Evolutionary conservation across 768 basidiomycete species (phyloP), one percentile per base, ranked within the genome.

Genomic region (Porphyrellus cyaneotinctus): DNA sequence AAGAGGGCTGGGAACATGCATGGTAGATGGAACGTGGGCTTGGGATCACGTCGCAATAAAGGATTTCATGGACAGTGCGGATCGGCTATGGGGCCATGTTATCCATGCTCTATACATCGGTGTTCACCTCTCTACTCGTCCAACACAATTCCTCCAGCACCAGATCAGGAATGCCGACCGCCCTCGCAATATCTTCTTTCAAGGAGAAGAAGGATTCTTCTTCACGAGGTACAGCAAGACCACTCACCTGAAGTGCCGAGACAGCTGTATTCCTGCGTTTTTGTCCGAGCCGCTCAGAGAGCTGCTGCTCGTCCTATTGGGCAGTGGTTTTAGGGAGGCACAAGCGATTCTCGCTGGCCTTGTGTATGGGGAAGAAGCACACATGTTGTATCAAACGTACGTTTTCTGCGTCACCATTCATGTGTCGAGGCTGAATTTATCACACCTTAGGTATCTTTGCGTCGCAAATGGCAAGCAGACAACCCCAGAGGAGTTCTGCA

Each of bases 141-240:
- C 23, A 1, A 35, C 36, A 0, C 51, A 56, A 23, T 56, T 53
- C 14, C 9, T 56, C 9, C 55, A 56, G 4, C 41, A 28, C 24
- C 51, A 56, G 18, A 13, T 56, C 12, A 12, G 47, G 2, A 56
- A 56, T 22, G 36, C 32, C 0, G 53, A 55, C 10, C n/a, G 49
- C 0, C 36, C 53, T 0, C 36, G 53, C 22, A 58, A 51, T 11
- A 15, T 58, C 1, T 6, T 51, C 7, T 58, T 58, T 43, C 57
- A 58, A 24, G 57, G 53, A 0, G 12, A 26, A 2, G 53, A 58
- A 9, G 48, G 41, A 0, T n/a, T 58, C 1, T n/a, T 54, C 10
- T 6, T 58, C 7, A 23, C 7, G 1, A 49, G 56, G n/a, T 57
- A 54, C 36, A 57, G 53, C 42, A 57, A 57, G 24, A 54, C 56